Conservation (phyloP, 441 rosid genomes). For the Pelargonium citronellum region DNA sequence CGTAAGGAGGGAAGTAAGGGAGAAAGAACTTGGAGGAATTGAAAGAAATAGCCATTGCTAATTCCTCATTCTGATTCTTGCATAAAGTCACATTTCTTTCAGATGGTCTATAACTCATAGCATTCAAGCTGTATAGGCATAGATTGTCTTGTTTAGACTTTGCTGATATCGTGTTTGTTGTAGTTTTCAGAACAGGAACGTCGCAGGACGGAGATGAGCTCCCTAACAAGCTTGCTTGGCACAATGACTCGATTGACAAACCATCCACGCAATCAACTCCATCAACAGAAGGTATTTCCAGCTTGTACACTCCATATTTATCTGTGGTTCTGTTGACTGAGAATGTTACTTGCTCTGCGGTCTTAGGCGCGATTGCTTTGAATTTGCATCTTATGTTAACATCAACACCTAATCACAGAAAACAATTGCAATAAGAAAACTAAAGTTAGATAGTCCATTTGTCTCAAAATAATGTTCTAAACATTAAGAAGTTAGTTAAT, state of each 20-base stretch:
- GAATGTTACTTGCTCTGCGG: conserved; percentile 49
- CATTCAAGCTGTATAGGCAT: conserved; percentile 61
- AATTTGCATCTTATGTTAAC: conserved; percentile 56
- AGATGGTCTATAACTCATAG: conserved; percentile 47
- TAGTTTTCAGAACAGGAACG: conserved; percentile 37
- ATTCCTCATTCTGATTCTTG: conserved; percentile 25
- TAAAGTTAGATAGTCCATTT: too few species aligned
- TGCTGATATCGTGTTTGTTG: conserved; percentile 46
- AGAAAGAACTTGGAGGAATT: conserved; percentile 48
- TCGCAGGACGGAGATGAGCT: conserved; percentile 35
- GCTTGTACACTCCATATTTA: conserved; percentile 45
- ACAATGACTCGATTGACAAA: conserved; percentile 39
- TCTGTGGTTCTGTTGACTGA: conserved; percentile 58
- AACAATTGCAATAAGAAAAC: background rate
- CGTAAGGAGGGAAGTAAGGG: conserved; percentile 47
- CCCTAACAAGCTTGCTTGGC: conserved; percentile 37
- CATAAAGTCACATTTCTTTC: conserved; percentile 44
- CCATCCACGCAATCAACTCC: conserved; percentile 65
- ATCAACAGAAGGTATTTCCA: conserved; percentile 56
- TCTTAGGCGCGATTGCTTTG: conserved; percentile 45
- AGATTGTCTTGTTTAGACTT: conserved; percentile 56
- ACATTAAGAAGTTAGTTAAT: background rate
- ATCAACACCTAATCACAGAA: conserved; percentile 39
- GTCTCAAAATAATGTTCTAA: too few species aligned
- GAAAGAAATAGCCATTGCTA: conserved; percentile 15